Conservation (phyloP, 139 green algal genomes). For the Chlorella sorokiniana region DNA sequence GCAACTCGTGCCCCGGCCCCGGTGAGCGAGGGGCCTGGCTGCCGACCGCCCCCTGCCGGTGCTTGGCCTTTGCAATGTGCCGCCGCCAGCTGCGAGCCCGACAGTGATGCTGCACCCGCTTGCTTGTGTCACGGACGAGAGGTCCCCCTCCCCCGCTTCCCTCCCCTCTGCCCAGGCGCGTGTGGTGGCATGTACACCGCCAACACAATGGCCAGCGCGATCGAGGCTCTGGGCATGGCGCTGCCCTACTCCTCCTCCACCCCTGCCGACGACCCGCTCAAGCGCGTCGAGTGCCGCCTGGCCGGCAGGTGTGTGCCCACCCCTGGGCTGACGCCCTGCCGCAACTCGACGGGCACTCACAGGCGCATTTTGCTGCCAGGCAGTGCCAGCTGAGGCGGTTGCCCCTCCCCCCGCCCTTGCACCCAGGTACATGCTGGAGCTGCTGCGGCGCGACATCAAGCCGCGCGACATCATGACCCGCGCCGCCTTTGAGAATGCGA, state of each 20-base stretch:
- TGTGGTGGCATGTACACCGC: conserved; percentile 98
- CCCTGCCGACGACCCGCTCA: conserved; percentile 94
- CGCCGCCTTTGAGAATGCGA: conserved; percentile 96
- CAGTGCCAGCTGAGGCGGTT: too few relatives aligned
- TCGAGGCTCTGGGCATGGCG: conserved; percentile 96
- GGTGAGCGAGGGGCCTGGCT: conserved; percentile 84
- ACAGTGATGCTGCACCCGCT: too few relatives aligned
- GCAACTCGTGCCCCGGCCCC: conserved; percentile 90
- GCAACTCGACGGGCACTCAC: not conserved
- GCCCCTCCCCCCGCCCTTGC: not conserved
- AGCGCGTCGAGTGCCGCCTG: conserved; percentile 91
- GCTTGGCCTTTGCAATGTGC: too few relatives aligned
- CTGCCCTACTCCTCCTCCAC: conserved; percentile 94
- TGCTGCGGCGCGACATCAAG: conserved; percentile 92
- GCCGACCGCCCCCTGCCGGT: too few relatives aligned
- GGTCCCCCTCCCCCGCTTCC: not conserved
- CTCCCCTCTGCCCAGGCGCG: conserved; percentile 23
- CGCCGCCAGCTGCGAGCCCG: too few relatives aligned
- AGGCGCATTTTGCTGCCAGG: not conserved
- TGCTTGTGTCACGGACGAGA: too few relatives aligned
- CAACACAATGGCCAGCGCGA: conserved; percentile 98
- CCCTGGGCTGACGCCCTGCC: conserved; percentile 45
- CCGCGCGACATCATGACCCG: conserved; percentile 97
- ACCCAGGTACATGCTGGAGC: conserved; percentile 76
- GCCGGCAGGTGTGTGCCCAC: conserved; percentile 73